Percentiles rank a stretch among this genome's conserved stretches.
phyloP scores from a whole-genome alignment of 129 eudicot genomes.

The Flaveria ramosissima region DNA sequence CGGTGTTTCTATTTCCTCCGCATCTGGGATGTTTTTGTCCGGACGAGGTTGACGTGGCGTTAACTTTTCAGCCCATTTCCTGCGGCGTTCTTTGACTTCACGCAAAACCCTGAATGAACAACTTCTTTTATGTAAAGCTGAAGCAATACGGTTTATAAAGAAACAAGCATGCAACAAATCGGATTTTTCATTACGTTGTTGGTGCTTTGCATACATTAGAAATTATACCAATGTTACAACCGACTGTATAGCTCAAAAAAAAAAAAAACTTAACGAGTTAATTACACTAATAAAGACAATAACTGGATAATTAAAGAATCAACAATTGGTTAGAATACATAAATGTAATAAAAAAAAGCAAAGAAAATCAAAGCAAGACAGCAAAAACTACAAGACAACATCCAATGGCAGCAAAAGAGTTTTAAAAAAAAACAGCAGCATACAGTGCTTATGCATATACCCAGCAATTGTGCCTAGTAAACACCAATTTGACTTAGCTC shows the following conservation, averaged over 20 bases:
- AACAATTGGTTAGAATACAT: not conserved
- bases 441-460: not conserved
- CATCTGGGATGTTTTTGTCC: constrained; percentile 39
- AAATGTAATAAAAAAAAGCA: not conserved
- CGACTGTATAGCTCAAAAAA: not conserved
- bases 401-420: not conserved
- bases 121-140: not conserved
- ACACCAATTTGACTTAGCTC: no score
- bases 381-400: not conserved
- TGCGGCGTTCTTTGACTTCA: constrained; percentile 85
- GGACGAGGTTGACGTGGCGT: constrained; percentile 55
- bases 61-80: constrained; percentile 72
- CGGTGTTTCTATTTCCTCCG: constrained; percentile 39
- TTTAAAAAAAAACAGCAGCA: not conserved
- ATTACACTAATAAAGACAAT: not conserved
- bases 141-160: not conserved
- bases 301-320: not conserved
- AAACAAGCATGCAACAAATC: not conserved
- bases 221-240: not conserved
- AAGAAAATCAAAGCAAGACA: not conserved
- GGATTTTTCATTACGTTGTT: no score
- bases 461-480: not conserved
- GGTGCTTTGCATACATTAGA: not conserved
- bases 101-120: constrained; percentile 57
- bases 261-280: not conserved